Conservation (phyloP, 1,284 basidiomycete genomes). For the Ganoderma multipileum region DNA sequence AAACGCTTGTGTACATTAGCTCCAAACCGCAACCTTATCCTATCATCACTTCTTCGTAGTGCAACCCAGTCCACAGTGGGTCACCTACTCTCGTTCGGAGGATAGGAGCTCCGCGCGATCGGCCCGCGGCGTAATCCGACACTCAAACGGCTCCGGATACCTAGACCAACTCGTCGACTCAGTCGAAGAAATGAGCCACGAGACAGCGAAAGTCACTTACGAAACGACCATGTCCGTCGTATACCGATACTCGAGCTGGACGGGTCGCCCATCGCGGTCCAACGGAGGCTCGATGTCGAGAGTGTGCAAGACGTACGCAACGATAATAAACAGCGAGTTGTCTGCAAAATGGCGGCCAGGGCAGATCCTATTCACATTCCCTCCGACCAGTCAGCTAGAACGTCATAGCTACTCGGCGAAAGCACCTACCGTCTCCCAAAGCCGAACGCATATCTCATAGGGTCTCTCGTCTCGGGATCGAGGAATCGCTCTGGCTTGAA, state of each 20-base stretch:
- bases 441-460: constrained; percentile 17
- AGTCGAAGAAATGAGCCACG: too few species aligned
- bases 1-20: not conserved
- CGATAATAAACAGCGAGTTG: constrained; percentile 28
- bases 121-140: not conserved
- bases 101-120: not conserved
- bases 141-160: constrained; percentile 6
- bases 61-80: not conserved
- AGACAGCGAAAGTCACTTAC: not conserved
- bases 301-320: constrained; percentile 27
- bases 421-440: constrained; percentile 21
- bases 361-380: constrained; percentile 21
- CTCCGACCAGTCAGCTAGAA: too few species aligned
- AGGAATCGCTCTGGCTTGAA: constrained; percentile 35
- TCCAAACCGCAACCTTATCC: not conserved
- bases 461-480: constrained; percentile 9
- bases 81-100: not conserved
- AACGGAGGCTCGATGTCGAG: constrained; percentile 29
- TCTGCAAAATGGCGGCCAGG: constrained; percentile 29
- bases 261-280: constrained; percentile 2
- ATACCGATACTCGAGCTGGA: not conserved
- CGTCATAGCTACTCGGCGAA: not conserved
- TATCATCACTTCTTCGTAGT: not conserved
- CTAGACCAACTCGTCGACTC: not conserved
- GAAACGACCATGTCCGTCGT: constrained; percentile 2